Percentiles rank a stretch among this genome's conserved stretches.
Conservation (phyloP, 805 yeast species). For the Starmerella geochares region DNA sequence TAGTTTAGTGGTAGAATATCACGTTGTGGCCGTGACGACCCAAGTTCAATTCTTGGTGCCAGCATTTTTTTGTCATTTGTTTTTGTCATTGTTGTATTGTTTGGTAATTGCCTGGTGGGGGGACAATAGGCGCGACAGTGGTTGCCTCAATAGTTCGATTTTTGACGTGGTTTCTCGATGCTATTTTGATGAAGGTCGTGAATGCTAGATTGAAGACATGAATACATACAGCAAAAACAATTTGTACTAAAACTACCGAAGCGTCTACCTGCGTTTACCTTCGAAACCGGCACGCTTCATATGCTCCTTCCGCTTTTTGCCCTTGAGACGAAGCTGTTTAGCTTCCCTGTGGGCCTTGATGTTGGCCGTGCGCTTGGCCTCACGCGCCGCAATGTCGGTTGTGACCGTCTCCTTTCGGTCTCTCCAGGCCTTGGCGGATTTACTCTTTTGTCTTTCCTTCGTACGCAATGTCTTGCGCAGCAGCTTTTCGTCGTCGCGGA, state of each 20-base stretch:
- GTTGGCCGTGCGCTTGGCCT: slow-evolving; percentile 86
- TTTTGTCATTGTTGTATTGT: neutral
- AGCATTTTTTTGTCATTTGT: slow-evolving; percentile 36
- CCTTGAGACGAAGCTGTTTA: slow-evolving; percentile 50
- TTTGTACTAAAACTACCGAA: neutral
- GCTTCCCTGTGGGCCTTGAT: slow-evolving; percentile 73
- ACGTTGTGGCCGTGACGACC: slow-evolving; percentile 68
- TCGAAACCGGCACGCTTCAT: slow-evolving; percentile 18
- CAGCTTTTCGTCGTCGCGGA: slow-evolving; percentile 81
- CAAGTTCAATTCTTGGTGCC: slow-evolving; percentile 66
- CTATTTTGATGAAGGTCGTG: too few species aligned
- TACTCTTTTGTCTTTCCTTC: slow-evolving; percentile 72
- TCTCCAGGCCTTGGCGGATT: slow-evolving; percentile 83
- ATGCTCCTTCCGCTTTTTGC: slow-evolving; percentile 49
- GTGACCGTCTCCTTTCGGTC: slow-evolving; percentile 76
- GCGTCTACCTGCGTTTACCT: slow-evolving; percentile 4
- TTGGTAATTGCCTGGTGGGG: too few species aligned
- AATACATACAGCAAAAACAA: neutral
- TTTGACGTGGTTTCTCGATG: too few species aligned
- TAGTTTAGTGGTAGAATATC: slow-evolving; percentile 63
- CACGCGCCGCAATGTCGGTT: slow-evolving; percentile 61
- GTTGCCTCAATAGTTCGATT: too few species aligned
- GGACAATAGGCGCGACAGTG: too few species aligned
- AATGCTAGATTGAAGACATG: neutral
- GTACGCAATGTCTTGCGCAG: slow-evolving; percentile 76